Evolutionary conservation across 78 protist genomes (phyloP).

Genomic region (Dictyostelium purpureum): DNA sequence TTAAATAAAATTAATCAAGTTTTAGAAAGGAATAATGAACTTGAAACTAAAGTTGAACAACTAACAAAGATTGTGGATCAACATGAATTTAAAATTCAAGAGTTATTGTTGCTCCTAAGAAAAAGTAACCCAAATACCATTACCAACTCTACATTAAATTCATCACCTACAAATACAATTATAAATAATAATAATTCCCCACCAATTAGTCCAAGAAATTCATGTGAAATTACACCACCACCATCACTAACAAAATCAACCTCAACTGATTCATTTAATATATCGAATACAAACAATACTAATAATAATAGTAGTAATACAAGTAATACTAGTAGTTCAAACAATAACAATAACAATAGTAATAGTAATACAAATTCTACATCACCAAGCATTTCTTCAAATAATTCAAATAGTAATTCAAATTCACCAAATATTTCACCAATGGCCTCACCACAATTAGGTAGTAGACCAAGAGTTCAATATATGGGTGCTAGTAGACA

Average conservation of each 20-base stretch:
- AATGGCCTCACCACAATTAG: neutral
- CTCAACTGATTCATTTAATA: too few relatives aligned
- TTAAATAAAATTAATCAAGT: neutral
- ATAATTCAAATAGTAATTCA: neutral
- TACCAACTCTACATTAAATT: neutral
- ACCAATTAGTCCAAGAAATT: neutral
- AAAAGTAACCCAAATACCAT: neutral
- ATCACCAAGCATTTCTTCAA: neutral
- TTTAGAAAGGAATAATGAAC: neutral
- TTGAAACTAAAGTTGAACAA: neutral
- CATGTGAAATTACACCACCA: neutral
- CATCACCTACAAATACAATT: neutral
- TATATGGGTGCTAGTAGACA: neutral
- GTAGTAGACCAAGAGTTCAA: constrained; percentile 6
- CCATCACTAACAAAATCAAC: neutral
- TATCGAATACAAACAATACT: too few relatives aligned
- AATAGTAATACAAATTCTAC: too few relatives aligned
- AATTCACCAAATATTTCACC: neutral
- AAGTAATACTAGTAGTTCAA: too few relatives aligned
- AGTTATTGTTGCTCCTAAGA: neutral
- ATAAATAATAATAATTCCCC: neutral
- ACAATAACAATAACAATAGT: too few relatives aligned
- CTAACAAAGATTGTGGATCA: neutral
- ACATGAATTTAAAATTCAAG: constrained; percentile 17
- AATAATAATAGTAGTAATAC: too few relatives aligned